Conservation (phyloP, 78 protist genomes). For the Guillardia theta region DNA sequence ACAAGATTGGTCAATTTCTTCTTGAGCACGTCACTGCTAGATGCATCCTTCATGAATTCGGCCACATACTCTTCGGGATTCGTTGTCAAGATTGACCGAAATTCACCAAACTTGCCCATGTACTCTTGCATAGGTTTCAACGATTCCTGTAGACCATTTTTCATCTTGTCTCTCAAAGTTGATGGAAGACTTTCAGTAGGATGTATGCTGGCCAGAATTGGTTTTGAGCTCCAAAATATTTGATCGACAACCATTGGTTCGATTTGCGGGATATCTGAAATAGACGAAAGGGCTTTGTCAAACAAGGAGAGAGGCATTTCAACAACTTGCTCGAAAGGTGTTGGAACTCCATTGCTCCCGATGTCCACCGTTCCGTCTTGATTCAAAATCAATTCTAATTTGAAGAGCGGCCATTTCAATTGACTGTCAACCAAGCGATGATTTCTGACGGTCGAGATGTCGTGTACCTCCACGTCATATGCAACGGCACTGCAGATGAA, state of each 20-base stretch:
- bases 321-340: not conserved
- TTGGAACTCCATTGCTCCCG: not conserved
- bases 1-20: not conserved
- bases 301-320: conserved; percentile 18
- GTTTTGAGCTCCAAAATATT: conserved; percentile 62
- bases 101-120: not conserved
- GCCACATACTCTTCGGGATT: not conserved
- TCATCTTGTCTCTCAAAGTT: not conserved
- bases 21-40: not conserved
- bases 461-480: not conserved
- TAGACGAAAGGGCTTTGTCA: conserved; percentile 35
- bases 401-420: conserved; percentile 57
- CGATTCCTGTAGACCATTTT: not conserved
- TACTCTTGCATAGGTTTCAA: not conserved
- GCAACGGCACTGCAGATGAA: conserved; percentile 41
- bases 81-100: not conserved
- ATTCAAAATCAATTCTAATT: conserved; percentile 50
- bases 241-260: conserved; percentile 67
- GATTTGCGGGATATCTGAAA: conserved; percentile 61
- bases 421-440: not conserved
- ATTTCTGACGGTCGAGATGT: not conserved
- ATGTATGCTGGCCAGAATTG: conserved; percentile 2
- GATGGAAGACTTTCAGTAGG: not conserved
- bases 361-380: not conserved
- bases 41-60: not conserved